These are phyloP conservation scores for Coniosporium tulheliwenetii DNA, from an alignment of 2,329 filamentous ascomycete species.

Conservation along the genomic window DNA sequence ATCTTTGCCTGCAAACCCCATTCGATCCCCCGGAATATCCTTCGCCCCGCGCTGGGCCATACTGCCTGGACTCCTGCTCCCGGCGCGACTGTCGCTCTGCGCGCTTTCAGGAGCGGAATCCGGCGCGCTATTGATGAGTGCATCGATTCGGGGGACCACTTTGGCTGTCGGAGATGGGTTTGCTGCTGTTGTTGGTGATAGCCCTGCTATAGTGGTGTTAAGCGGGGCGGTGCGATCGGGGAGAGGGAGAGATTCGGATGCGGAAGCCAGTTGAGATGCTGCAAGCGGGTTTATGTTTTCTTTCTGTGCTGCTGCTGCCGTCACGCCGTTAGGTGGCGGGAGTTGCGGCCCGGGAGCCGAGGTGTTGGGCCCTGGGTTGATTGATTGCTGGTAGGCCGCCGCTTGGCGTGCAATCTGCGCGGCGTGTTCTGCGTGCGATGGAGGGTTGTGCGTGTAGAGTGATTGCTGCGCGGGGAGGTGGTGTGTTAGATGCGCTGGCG, in stretches of 20 bases:
- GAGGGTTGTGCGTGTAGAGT: slow-evolving; percentile 18
- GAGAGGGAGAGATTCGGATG: slow-evolving; percentile 2
- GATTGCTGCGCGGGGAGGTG: slow-evolving; percentile 6
- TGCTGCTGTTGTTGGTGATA: slow-evolving; percentile 9
- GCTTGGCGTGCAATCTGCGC: slow-evolving; percentile 22
- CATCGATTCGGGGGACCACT: slow-evolving; percentile 38
- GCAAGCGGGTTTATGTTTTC: neutral
- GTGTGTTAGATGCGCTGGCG: slow-evolving; percentile 11
- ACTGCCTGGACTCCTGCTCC: slow-evolving; percentile 23
- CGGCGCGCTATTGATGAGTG: slow-evolving; percentile 23
- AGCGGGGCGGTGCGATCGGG: slow-evolving; percentile 29
- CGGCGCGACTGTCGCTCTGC: slow-evolving; percentile 20
- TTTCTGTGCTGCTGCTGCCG: neutral
- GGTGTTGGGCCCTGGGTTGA: slow-evolving; percentile 30
- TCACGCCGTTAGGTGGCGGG: slow-evolving; percentile 14
- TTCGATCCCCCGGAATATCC: slow-evolving; percentile 20
- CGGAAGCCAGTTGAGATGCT: neutral
- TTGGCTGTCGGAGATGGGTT: slow-evolving; percentile 16
- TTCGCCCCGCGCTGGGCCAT: slow-evolving; percentile 11
- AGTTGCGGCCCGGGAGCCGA: slow-evolving; percentile 16
- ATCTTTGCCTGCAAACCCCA: slow-evolving; percentile 12
- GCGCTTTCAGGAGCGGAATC: slow-evolving; percentile 12
- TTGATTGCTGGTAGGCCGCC: slow-evolving; percentile 33
- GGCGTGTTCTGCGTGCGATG: slow-evolving; percentile 23
- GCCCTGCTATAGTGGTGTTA: slow-evolving; percentile 25